phyloP scores from a whole-genome alignment of 495 filamentous ascomycete genomes.

The Aspergillus bridgeri region DNA sequence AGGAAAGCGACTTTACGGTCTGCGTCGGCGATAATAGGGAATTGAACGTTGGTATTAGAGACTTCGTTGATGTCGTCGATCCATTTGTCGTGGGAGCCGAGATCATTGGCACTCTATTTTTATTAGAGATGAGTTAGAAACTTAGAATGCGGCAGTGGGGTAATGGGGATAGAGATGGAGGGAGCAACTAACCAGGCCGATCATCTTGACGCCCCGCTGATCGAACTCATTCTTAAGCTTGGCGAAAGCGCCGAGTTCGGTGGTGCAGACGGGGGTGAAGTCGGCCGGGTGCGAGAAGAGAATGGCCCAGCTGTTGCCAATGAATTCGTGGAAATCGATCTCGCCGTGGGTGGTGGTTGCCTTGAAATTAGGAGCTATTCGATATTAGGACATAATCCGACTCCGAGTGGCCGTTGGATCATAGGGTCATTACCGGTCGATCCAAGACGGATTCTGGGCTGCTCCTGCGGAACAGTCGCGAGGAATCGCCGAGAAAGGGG shows the following conservation, averaged over 20 bases:
- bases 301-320: constrained; percentile 59
- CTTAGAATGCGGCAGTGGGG: no score
- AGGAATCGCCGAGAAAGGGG: constrained; percentile 34
- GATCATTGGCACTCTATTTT: constrained; percentile 52
- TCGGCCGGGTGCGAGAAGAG: constrained; percentile 69
- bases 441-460: constrained; percentile 60
- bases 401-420: no score
- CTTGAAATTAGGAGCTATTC: constrained; percentile 58
- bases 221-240: constrained; percentile 60
- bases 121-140: not conserved
- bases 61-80: constrained; percentile 66
- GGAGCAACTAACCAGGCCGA: constrained; percentile 50
- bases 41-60: constrained; percentile 50
- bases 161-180: not conserved
- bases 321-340: constrained; percentile 61
- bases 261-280: constrained; percentile 70
- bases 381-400: constrained; percentile 1
- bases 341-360: constrained; percentile 64
- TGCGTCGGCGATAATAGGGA: constrained; percentile 68
- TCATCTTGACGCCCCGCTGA: constrained; percentile 62
- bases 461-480: constrained; percentile 37
- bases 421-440: constrained; percentile 36
- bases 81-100: constrained; percentile 58
- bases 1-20: constrained; percentile 61
- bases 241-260: constrained; percentile 65